These are phyloP conservation scores for Cryphonectria carpinicola DNA, from an alignment of 2,329 filamentous ascomycete species.

Conservation along the genomic window DNA sequence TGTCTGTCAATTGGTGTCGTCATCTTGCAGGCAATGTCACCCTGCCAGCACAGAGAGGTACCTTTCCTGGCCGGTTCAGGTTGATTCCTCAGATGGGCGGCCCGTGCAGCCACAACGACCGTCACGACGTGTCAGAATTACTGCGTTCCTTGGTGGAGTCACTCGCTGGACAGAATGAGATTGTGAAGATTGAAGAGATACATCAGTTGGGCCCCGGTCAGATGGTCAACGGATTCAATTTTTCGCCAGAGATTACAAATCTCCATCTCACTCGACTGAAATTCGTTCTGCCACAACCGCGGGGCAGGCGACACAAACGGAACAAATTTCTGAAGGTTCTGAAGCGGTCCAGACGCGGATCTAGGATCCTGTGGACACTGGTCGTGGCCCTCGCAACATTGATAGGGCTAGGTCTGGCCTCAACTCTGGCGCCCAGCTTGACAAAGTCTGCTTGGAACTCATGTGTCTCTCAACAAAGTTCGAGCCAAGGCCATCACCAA, in stretches of 20 bases:
- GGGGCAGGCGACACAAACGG: neutral
- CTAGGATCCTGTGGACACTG: neutral
- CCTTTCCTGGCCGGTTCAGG: neutral
- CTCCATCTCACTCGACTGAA: neutral
- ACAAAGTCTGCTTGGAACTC: too few relatives aligned
- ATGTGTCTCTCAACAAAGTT: neutral
- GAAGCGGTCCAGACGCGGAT: neutral
- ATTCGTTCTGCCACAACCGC: neutral
- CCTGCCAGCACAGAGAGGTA: neutral
- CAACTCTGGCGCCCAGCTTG: neutral
- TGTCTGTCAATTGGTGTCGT: neutral
- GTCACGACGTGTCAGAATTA: neutral
- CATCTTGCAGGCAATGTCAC: neutral
- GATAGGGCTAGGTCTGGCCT: neutral
- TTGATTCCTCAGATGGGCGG: neutral
- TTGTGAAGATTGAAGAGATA: neutral
- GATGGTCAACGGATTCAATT: neutral
- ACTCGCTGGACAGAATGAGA: neutral
- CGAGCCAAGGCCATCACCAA: neutral
- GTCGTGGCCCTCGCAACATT: neutral
- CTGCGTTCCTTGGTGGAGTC: neutral
- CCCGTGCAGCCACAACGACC: neutral
- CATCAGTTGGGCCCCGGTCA: neutral
- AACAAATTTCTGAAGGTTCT: neutral
- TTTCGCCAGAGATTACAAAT: neutral